phyloP scores from a whole-genome alignment of 306 rosid genomes.

The Fragaria iinumae region DNA sequence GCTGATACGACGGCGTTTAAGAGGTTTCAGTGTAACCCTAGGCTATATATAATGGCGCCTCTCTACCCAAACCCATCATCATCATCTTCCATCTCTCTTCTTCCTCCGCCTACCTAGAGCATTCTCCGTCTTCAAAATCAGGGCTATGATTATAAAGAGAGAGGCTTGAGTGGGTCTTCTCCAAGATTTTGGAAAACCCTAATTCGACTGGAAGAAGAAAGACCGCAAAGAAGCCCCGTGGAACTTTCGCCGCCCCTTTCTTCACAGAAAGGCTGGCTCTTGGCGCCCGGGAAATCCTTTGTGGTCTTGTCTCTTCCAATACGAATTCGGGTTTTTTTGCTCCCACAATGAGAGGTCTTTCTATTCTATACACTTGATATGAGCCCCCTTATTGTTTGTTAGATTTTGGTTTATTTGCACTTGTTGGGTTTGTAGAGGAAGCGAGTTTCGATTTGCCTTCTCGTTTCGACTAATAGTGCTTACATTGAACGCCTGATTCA shows the following conservation, averaged over 20 bases:
- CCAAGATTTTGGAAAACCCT: neutral
- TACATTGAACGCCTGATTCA: constrained; percentile 47
- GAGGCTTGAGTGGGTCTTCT: constrained; percentile 64
- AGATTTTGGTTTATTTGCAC: constrained; percentile 17
- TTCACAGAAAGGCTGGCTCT: constrained; percentile 30
- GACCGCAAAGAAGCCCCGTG: neutral
- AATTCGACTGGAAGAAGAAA: constrained; percentile 14
- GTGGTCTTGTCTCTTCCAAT: neutral
- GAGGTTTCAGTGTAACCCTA: neutral
- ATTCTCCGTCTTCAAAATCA: neutral
- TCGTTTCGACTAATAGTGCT: constrained; percentile 37
- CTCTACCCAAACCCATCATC: neutral
- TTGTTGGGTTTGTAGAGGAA: constrained; percentile 31
- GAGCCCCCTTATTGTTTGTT: constrained; percentile 44
- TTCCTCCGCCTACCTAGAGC: neutral
- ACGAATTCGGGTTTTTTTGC: constrained; percentile 16
- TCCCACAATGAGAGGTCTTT: constrained; percentile 45
- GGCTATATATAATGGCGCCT: neutral
- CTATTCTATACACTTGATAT: constrained; percentile 66
- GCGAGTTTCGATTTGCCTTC: constrained; percentile 32
- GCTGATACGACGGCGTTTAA: neutral
- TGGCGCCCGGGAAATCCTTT: constrained; percentile 37
- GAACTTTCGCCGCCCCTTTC: constrained; percentile 39
- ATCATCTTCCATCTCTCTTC: neutral
- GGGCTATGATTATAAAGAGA: constrained; percentile 81